phyloP scores from a whole-genome alignment of 441 rosid species.

The Manihot esculenta region DNA sequence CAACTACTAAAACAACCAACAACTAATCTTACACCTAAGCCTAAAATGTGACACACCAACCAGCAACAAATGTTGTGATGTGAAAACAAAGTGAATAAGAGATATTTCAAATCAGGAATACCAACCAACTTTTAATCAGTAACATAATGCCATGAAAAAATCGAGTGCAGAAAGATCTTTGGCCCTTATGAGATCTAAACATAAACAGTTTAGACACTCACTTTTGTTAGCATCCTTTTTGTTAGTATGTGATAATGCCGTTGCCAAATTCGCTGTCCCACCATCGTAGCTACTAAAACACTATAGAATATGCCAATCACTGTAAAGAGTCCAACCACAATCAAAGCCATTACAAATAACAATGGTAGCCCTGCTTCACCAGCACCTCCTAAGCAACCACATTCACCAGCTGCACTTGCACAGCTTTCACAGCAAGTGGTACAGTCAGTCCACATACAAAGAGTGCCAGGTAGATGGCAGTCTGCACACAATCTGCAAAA shows the following conservation, averaged over 20 bases:
- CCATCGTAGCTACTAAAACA: constrained; percentile 98
- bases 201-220: constrained; percentile 34
- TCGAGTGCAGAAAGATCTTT: neutral
- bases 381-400: constrained; percentile 99
- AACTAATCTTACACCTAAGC: no score
- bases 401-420: constrained; percentile 91
- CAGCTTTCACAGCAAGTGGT: constrained; percentile 97
- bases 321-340: constrained; percentile 89
- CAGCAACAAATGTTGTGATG: neutral
- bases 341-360: constrained; percentile 76
- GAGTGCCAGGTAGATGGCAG: constrained; percentile 99
- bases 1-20: no score
- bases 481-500: constrained; percentile 90
- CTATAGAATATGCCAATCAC: constrained; percentile 97
- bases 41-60: neutral
- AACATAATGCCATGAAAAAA: neutral
- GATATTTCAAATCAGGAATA: constrained; percentile 3
- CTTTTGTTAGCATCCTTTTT: constrained; percentile 98
- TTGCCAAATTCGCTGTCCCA: constrained; percentile 99
- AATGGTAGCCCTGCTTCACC: constrained; percentile 98
- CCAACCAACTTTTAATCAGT: neutral
- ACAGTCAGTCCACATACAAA: constrained; percentile 99
- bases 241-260: constrained; percentile 98
- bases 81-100: no score
- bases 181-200: neutral